A percentile compares a stretch with the other conserved stretches of the same genome.
These are phyloP conservation scores for Amanita brunnescens DNA, from an alignment of 768 basidiomycete species.

Conservation along the genomic window DNA sequence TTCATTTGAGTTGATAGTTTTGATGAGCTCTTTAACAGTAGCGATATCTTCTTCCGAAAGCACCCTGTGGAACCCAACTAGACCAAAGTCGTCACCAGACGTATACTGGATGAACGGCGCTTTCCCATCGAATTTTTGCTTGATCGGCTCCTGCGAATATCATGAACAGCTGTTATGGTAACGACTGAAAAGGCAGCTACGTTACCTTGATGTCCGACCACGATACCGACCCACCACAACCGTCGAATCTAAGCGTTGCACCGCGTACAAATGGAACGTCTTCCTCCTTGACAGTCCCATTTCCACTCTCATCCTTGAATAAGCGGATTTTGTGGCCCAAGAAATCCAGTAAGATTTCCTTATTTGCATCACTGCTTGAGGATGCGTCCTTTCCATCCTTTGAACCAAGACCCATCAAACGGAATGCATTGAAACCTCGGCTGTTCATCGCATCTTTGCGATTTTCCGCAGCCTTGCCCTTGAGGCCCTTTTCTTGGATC, in stretches of 20 bases:
- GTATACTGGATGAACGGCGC: conserved; percentile 45
- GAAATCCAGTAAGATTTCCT: conserved; percentile 66
- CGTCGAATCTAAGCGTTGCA: conserved; percentile 50
- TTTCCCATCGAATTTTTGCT: conserved; percentile 39
- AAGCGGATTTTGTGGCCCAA: conserved; percentile 64
- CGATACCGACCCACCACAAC: conserved; percentile 40
- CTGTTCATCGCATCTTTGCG: conserved; percentile 46
- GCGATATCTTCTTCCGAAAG: conserved; percentile 65
- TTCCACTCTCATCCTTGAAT: conserved; percentile 49
- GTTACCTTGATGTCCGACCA: conserved; percentile 45
- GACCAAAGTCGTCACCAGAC: conserved; percentile 36
- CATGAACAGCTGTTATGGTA: not conserved
- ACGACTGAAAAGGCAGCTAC: not conserved
- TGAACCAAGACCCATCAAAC: conserved; percentile 43
- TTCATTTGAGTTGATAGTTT: conserved; percentile 53
- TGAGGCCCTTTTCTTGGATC: conserved; percentile 87
- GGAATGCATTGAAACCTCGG: conserved; percentile 75
- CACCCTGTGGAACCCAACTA: conserved; percentile 57
- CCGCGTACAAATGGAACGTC: conserved; percentile 47
- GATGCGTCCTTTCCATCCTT: conserved; percentile 21
- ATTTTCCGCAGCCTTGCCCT: conserved; percentile 56
- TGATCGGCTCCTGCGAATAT: conserved; percentile 32
- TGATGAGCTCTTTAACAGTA: conserved; percentile 58
- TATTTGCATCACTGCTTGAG: conserved; percentile 23
- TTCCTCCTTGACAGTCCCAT: conserved; percentile 54